Evolutionary conservation across 805 yeast species (phyloP).

Genomic region (Sugiyamaella marilandica): DNA sequence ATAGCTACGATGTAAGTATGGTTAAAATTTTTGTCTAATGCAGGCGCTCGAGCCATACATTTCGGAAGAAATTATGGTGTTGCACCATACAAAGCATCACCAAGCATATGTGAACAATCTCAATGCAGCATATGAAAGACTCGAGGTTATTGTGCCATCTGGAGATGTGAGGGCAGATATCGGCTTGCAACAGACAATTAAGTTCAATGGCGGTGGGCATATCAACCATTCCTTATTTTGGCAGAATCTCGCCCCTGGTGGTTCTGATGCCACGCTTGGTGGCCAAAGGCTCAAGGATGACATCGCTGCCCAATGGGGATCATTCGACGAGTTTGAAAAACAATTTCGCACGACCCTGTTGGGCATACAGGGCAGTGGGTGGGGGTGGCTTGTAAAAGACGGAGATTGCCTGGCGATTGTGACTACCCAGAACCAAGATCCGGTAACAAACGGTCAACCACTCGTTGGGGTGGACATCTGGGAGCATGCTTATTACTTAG

Average conservation of each 20-base stretch:
- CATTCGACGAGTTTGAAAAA: slow-evolving; percentile 58
- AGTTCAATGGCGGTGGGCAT: slow-evolving; percentile 89
- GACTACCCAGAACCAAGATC: slow-evolving; percentile 79
- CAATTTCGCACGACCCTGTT: slow-evolving; percentile 65
- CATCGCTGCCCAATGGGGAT: slow-evolving; percentile 61
- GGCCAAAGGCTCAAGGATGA: slow-evolving; percentile 51
- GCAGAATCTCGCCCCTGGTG: slow-evolving; percentile 77
- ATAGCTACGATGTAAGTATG: slow-evolving; percentile 11
- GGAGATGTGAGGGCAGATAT: slow-evolving; percentile 55
- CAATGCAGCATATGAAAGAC: slow-evolving; percentile 69
- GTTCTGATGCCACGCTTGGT: slow-evolving; percentile 49
- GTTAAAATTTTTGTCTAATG: not conserved
- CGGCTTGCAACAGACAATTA: slow-evolving; percentile 62
- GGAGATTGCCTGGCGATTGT: slow-evolving; percentile 65
- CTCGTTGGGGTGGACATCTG: slow-evolving; percentile 86
- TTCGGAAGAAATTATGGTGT: slow-evolving; percentile 20
- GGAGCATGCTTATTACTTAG: slow-evolving; percentile 94
- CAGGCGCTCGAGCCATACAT: slow-evolving; percentile 24
- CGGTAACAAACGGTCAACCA: slow-evolving; percentile 66
- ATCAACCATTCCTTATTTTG: slow-evolving; percentile 80
- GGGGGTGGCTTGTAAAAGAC: slow-evolving; percentile 86
- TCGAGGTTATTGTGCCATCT: slow-evolving; percentile 53
- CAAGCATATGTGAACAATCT: slow-evolving; percentile 83
- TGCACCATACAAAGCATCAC: slow-evolving; percentile 82
- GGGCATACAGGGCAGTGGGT: slow-evolving; percentile 88